phyloP scores from a whole-genome alignment of 148 eudicot species.

The Limonium bicolor region DNA sequence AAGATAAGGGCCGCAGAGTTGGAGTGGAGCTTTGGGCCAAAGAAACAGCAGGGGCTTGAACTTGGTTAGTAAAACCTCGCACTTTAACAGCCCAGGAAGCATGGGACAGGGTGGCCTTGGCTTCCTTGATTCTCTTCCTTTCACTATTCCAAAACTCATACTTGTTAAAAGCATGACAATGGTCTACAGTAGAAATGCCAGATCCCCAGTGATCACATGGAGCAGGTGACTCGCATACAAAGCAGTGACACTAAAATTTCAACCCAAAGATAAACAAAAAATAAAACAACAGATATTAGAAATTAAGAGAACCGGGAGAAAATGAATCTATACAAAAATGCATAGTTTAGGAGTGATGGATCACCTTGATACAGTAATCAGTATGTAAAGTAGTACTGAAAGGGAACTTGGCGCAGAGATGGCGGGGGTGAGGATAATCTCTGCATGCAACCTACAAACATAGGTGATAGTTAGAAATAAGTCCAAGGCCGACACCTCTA shows the following conservation, averaged over 20 bases:
- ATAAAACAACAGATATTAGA: not conserved
- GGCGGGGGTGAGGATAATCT: conserved; percentile 96
- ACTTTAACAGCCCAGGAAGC: conserved; percentile 8
- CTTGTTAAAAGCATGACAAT: conserved; percentile 82
- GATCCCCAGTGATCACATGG: conserved; percentile 75
- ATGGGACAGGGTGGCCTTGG: conserved; percentile 11
- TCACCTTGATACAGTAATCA: conserved; percentile 45
- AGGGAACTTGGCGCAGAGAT: conserved; percentile 70
- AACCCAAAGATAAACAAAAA: not conserved
- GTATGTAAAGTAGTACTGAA: conserved; percentile 57
- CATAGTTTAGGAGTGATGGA: not conserved
- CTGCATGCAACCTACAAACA: conserved; percentile 82
- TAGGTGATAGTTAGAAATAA: too few relatives aligned
- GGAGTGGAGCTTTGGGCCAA: conserved; percentile 5
- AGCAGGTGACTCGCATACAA: conserved; percentile 80
- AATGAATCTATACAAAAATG: conserved; percentile 2
- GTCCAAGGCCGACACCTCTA: too few relatives aligned
- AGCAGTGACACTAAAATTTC: conserved; percentile 77
- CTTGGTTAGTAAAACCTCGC: conserved; percentile 6
- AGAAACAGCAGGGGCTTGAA: conserved; percentile 1
- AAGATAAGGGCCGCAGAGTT: conserved; percentile 1
- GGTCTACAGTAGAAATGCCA: conserved; percentile 34
- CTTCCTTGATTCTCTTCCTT: conserved; percentile 25
- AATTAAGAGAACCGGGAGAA: not conserved
- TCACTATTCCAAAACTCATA: conserved; percentile 40